Evolutionary conservation across 139 green algal species (phyloP), one percentile per base, ranked within the genome.

Genomic region (Tetradesmus obliquus): DNA sequence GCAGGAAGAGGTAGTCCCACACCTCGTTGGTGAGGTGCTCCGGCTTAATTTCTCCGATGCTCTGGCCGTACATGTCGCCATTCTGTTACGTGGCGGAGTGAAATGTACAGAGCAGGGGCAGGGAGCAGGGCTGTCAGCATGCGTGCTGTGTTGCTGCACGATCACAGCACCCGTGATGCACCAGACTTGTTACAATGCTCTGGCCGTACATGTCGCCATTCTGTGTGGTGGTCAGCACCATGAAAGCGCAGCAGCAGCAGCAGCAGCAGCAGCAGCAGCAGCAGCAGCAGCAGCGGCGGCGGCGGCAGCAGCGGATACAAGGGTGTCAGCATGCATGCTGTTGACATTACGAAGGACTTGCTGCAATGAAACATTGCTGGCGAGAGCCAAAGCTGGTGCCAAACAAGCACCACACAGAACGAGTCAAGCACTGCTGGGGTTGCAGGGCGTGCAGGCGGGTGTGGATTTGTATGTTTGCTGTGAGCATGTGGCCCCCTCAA

Each of bases 1-100:
- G 95, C 82, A 98, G 90, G 93, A 99, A 99, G 32, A 99, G 93
- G 94, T 95, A 95, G 92, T 99, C 97, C 97, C 97, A 99, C 53
- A 99, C 95, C 91, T 98, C 97, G 72, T 96, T 86, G 12, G 97
- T 99, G 62, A 99, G 69, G 88, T 98, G 89, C 90, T 98, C 95
- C 4, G 98, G 93, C 55, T 93, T 83, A 32, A 99, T 94, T 2
- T 84, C 69, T 51, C 89, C 87, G 24, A 82, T 19, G 8, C 62
- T 80, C 83, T 95, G 90, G 45, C 97, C 97, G 90, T 99, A 99
- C 95, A 99, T 98, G 93, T 99, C 96, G 20, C 97, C 97, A 32
- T 92, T 76, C 93, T 98, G 97, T 86, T 96, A 80, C 32, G 32
- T 45, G 32, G 32, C 32, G 32, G 32, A 45, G 32, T 45, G 32